A percentile compares a stretch with the other conserved stretches of the same genome.
Evolutionary conservation across 2,329 filamentous ascomycete genomes (phyloP).

Genomic region (Trichoderma koningii): DNA sequence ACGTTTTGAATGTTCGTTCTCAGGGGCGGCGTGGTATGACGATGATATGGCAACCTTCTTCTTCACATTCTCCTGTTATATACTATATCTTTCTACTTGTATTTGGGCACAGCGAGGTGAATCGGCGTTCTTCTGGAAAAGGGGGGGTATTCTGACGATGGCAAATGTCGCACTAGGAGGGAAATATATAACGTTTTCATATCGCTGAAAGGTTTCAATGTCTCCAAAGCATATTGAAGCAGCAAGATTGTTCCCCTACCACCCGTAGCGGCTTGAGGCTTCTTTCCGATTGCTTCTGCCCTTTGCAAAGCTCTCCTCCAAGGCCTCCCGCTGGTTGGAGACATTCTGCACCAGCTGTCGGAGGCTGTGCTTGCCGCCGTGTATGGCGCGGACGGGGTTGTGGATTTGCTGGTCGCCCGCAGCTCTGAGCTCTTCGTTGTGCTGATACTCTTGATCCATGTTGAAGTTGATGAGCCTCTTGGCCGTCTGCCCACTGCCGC

Average conservation of each 20-base stretch:
- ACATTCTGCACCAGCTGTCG: constrained; percentile 85
- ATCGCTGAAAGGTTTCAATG: not conserved
- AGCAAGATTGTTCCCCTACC: constrained; percentile 46
- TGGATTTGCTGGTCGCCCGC: constrained; percentile 71
- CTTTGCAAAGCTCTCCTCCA: constrained; percentile 89
- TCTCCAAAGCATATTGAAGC: not conserved
- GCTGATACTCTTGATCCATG: constrained; percentile 81
- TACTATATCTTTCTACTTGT: constrained; percentile 17
- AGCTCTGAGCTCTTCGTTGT: constrained; percentile 76
- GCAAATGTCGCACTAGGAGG: not conserved
- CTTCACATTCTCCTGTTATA: constrained; percentile 6
- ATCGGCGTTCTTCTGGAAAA: constrained; percentile 18
- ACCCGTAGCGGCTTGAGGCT: constrained; percentile 81
- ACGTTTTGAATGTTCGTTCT: constrained; percentile 46
- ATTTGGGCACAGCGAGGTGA: constrained; percentile 25
- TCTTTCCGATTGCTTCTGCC: constrained; percentile 79
- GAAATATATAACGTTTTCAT: constrained; percentile 17
- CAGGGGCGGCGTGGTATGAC: not conserved
- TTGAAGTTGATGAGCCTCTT: constrained; percentile 83
- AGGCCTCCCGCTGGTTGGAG: constrained; percentile 76
- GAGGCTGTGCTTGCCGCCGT: constrained; percentile 81
- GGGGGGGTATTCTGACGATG: constrained; percentile 7
- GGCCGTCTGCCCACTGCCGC: constrained; percentile 43
- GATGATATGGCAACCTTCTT: not conserved
- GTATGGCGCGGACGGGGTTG: constrained; percentile 82